A percentile compares a stretch with the other conserved stretches of the same genome.
These are phyloP conservation scores for Leccinum olivaceopallidum DNA, from an alignment of 768 basidiomycete genomes.

Conservation along the genomic window DNA sequence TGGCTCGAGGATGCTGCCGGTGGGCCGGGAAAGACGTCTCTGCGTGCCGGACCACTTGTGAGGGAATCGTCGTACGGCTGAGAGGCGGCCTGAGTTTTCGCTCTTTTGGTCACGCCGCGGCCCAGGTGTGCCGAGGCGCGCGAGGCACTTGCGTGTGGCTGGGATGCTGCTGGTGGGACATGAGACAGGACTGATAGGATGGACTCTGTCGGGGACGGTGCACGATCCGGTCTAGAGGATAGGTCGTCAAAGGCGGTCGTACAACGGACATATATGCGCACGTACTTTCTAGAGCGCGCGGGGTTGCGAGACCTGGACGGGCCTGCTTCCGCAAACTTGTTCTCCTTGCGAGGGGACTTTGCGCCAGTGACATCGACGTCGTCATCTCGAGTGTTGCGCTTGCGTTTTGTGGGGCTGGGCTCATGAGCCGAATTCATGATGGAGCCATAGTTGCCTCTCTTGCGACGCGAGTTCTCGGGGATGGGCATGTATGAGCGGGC, in stretches of 20 bases:
- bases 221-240: slow-evolving; percentile 56
- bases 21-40: slow-evolving; percentile 49
- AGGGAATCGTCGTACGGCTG: slow-evolving; percentile 43
- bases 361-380: slow-evolving; percentile 52
- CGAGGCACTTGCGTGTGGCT: slow-evolving; percentile 27
- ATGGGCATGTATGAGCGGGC: slow-evolving; percentile 68
- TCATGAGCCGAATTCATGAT: slow-evolving; percentile 53
- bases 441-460: slow-evolving; percentile 56
- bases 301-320: slow-evolving; percentile 51
- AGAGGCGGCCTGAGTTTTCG: slow-evolving; percentile 37
- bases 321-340: slow-evolving; percentile 41
- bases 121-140: slow-evolving; percentile 32
- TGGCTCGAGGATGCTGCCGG: slow-evolving; percentile 51
- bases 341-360: slow-evolving; percentile 66
- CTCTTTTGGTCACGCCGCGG: slow-evolving; percentile 45
- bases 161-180: slow-evolving; percentile 41
- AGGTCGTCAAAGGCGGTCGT: not conserved
- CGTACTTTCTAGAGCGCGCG: slow-evolving; percentile 62
- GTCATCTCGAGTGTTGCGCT: slow-evolving; percentile 60
- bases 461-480: slow-evolving; percentile 63
- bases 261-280: slow-evolving; percentile 7
- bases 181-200: slow-evolving; percentile 72
- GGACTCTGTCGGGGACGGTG: slow-evolving; percentile 72
- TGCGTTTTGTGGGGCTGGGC: slow-evolving; percentile 65
- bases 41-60: slow-evolving; percentile 40